Conservation (phyloP, 2,329 filamentous ascomycete species). For the Tolypocladium tropicale region DNA sequence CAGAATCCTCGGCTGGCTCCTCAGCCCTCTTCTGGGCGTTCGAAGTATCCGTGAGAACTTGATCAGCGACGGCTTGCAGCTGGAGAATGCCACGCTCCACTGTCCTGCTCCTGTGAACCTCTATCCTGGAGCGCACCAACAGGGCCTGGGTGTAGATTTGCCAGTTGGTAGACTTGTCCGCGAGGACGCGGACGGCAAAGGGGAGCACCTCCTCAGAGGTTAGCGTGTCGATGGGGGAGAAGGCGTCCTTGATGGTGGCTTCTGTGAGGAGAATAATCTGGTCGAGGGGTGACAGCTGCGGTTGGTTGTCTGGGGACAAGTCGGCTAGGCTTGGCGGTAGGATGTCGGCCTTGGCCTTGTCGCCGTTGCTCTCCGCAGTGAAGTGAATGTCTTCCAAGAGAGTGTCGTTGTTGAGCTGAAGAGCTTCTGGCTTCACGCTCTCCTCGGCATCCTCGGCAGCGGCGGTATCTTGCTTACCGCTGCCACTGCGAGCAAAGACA, state of each 20-base stretch:
- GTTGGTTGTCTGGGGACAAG: slow-evolving; percentile 70
- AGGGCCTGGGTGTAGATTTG: slow-evolving; percentile 94
- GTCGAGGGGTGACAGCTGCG: slow-evolving; percentile 71
- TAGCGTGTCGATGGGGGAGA: slow-evolving; percentile 70
- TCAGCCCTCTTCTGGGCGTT: slow-evolving; percentile 20
- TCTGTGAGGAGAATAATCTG: slow-evolving; percentile 86
- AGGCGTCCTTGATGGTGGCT: slow-evolving; percentile 78
- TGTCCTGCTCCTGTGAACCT: slow-evolving; percentile 77
- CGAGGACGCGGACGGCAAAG: slow-evolving; percentile 78
- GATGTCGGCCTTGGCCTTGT: slow-evolving; percentile 21
- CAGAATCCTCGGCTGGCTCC: slow-evolving; percentile 11
- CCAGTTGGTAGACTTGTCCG: slow-evolving; percentile 90
- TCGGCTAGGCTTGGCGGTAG: slow-evolving; percentile 53
- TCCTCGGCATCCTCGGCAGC: slow-evolving; percentile 11
- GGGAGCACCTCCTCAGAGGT: slow-evolving; percentile 91
- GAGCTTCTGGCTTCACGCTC: slow-evolving; percentile 46
- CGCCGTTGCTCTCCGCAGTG: slow-evolving; percentile 37
- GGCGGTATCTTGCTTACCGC: slow-evolving; percentile 18
- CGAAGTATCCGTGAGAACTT: slow-evolving; percentile 78
- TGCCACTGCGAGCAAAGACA: slow-evolving; percentile 75
- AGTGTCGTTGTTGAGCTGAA: slow-evolving; percentile 86
- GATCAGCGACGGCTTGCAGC: slow-evolving; percentile 89
- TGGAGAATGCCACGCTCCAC: slow-evolving; percentile 84
- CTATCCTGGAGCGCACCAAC: slow-evolving; percentile 79
- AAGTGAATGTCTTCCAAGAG: slow-evolving; percentile 83